A percentile compares a stretch with the other conserved stretches of the same genome.
Evolutionary conservation across 495 filamentous ascomycete species (phyloP).

Genomic region (Chaetomium fimeti): DNA sequence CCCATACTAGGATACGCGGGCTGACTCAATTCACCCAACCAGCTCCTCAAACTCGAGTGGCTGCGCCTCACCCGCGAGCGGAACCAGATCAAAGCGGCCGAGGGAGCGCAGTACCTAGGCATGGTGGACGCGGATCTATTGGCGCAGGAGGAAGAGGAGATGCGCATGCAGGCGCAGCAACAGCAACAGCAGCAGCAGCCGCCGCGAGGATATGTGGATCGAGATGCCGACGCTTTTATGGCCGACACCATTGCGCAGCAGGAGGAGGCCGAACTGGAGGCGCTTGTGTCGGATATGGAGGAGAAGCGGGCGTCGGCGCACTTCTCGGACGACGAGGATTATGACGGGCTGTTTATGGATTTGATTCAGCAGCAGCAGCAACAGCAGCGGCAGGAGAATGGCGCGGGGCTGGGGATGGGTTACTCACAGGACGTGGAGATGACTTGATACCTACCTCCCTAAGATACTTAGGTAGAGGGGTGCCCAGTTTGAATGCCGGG

Average conservation of each 20-base stretch:
- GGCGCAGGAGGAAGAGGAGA: conserved; percentile 37
- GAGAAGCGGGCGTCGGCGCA: conserved; percentile 16
- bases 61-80: conserved; percentile 40
- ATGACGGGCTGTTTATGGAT: conserved; percentile 60
- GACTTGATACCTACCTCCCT: conserved; percentile 22
- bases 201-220: neutral
- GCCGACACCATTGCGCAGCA: conserved; percentile 49
- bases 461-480: neutral
- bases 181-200: conserved; percentile 9
- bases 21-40: too few species aligned
- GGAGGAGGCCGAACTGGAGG: conserved; percentile 60
- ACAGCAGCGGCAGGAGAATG: neutral
- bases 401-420: neutral
- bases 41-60: conserved; percentile 53
- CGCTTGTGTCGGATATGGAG: conserved; percentile 45
- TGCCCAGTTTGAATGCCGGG: neutral
- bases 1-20: too few species aligned
- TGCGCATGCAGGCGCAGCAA: conserved; percentile 44
- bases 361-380: conserved; percentile 20
- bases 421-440: conserved; percentile 36
- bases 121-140: conserved; percentile 41
- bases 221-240: conserved; percentile 44
- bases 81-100: conserved; percentile 48
- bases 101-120: neutral
- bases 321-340: conserved; percentile 59